These are phyloP conservation scores for Passiflora organensis DNA, from an alignment of 345 rosid genomes.

Conservation along the genomic window DNA sequence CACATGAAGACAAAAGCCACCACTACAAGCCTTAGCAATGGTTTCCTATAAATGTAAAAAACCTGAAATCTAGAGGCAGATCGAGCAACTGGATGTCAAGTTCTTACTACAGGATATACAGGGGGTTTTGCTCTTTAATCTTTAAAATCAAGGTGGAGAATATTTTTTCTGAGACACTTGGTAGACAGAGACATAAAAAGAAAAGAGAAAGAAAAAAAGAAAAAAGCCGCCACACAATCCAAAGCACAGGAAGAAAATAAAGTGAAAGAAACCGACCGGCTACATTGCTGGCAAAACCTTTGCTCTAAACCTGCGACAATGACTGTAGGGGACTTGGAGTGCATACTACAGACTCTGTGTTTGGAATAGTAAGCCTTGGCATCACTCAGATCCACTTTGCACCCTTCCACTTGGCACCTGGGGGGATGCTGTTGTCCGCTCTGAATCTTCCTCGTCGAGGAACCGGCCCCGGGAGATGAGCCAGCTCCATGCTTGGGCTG, in stretches of 20 bases:
- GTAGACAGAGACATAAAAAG: no score
- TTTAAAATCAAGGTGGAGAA: no score
- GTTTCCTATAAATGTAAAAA: no score
- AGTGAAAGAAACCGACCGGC: conserved; percentile 48
- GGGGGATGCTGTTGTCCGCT: conserved; percentile 53
- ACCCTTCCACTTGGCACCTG: conserved; percentile 94
- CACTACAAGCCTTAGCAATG: no score
- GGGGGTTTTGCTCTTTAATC: no score
- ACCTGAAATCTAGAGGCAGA: no score
- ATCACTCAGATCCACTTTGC: conserved; percentile 87
- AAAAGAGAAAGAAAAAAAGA: neutral
- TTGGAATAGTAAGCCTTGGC: conserved; percentile 87
- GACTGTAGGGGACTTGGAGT: conserved; percentile 77
- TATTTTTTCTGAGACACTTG: no score
- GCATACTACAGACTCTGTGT: conserved; percentile 84
- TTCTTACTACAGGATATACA: no score
- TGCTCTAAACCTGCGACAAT: conserved; percentile 76
- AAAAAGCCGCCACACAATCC: neutral
- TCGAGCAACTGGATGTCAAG: no score
- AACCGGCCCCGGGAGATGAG: conserved; percentile 30
- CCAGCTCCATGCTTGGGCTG: conserved; percentile 11
- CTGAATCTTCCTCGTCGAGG: conserved; percentile 28
- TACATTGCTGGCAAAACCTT: conserved; percentile 98
- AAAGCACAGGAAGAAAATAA: neutral
- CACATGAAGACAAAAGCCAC: no score